Percentiles rank a stretch among this genome's conserved stretches.
Conservation (phyloP, 108 stramenopile genomes). For the Conticribra guillardii region DNA sequence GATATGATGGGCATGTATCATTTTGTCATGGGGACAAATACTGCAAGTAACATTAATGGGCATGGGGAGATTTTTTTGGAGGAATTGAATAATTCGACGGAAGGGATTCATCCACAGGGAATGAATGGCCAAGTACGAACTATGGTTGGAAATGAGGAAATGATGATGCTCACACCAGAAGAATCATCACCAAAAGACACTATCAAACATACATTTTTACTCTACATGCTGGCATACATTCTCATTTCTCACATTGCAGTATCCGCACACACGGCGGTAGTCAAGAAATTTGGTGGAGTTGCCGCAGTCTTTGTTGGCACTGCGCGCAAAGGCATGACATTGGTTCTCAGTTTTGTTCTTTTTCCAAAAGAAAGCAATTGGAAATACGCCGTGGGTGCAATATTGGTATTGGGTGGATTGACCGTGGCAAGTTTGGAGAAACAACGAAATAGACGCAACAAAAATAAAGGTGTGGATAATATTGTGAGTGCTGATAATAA, state of each 20-base stretch:
- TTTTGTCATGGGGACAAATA: slow-evolving; percentile 58
- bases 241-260: slow-evolving; percentile 93
- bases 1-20: slow-evolving; percentile 79
- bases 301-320: slow-evolving; percentile 92
- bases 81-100: slow-evolving; percentile 4
- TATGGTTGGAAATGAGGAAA: slow-evolving; percentile 1
- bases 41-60: slow-evolving; percentile 10
- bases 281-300: slow-evolving; percentile 94
- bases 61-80: slow-evolving; percentile 2
- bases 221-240: slow-evolving; percentile 81
- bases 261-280: slow-evolving; percentile 88
- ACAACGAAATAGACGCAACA: slow-evolving; percentile 50
- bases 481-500: no score
- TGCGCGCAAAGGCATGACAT: slow-evolving; percentile 93
- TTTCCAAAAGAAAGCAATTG: slow-evolving; percentile 93
- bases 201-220: slow-evolving; percentile 37
- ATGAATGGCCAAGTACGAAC: neutral
- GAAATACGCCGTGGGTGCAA: slow-evolving; percentile 86
- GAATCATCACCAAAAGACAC: neutral
- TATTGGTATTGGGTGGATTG: slow-evolving; percentile 92
- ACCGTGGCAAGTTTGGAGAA: slow-evolving; percentile 72
- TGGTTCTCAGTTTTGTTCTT: slow-evolving; percentile 80
- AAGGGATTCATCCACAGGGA: neutral
- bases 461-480: slow-evolving; percentile 7
- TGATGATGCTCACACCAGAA: neutral